phyloP scores from a whole-genome alignment of 1,284 basidiomycete species.

The Moesziomyces aphidis region DNA sequence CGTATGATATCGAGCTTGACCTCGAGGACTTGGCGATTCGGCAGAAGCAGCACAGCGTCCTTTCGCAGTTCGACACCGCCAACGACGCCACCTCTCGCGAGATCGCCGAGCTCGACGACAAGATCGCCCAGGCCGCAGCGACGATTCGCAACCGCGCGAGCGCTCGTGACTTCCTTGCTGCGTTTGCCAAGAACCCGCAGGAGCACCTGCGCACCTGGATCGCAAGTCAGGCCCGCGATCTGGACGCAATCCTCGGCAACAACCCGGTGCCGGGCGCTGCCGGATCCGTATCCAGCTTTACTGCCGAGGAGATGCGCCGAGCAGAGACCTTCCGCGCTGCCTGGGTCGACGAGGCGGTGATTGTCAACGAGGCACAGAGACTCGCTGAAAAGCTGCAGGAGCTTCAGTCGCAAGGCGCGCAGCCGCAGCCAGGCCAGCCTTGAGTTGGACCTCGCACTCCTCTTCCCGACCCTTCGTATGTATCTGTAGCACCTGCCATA shows the following conservation, averaged over 20 bases:
- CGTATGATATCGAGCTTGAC: conserved; percentile 90
- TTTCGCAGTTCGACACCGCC: conserved; percentile 79
- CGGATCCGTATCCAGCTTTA: conserved; percentile 70
- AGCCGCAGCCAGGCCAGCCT: conserved; percentile 16
- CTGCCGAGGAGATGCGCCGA: conserved; percentile 85
- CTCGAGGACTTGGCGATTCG: conserved; percentile 84
- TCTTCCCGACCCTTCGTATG: not conserved
- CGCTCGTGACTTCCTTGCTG: conserved; percentile 85
- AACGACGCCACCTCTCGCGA: conserved; percentile 72
- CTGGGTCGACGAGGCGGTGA: conserved; percentile 74
- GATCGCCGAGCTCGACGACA: conserved; percentile 84
- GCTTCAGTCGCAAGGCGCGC: conserved; percentile 39
- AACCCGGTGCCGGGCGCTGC: conserved; percentile 74
- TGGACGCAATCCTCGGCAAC: conserved; percentile 82
- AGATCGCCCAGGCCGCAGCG: conserved; percentile 69
- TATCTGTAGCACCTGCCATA: not conserved
- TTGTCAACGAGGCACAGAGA: conserved; percentile 62
- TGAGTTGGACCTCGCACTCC: conserved; percentile 7
- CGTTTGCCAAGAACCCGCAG: conserved; percentile 83
- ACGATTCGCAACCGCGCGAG: conserved; percentile 85
- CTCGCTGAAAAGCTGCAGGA: conserved; percentile 60
- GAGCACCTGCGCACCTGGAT: conserved; percentile 89
- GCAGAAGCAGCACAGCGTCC: conserved; percentile 79
- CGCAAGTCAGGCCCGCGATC: conserved; percentile 87
- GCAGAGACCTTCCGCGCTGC: conserved; percentile 89